Conservation (phyloP, 1,284 basidiomycete genomes). For the Tetrapyrgos nigripes region DNA sequence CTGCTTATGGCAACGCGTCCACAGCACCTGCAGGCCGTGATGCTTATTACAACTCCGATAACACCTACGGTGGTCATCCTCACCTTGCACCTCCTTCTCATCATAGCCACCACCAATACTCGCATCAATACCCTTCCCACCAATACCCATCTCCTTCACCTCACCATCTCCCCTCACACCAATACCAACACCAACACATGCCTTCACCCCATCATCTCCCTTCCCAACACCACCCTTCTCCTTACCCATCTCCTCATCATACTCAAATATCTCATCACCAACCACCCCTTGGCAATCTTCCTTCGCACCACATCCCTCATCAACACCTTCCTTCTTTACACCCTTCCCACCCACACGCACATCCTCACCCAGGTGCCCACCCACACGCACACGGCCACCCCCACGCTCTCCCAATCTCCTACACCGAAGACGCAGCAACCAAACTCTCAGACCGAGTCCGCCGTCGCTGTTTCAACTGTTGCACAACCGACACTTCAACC, state of each 20-base stretch:
- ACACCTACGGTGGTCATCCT: slow-evolving; percentile 9
- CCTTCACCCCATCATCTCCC: too few relatives aligned
- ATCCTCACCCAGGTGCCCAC: slow-evolving; percentile 1
- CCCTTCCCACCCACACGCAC: not conserved
- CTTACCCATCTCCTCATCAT: not conserved
- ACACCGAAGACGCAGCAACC: slow-evolving; percentile 66
- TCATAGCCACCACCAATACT: slow-evolving; percentile 6
- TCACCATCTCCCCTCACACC: not conserved
- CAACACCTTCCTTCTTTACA: slow-evolving; percentile 1
- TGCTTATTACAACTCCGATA: slow-evolving; percentile 1
- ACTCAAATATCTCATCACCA: not conserved
- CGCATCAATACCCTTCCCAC: slow-evolving; percentile 9
- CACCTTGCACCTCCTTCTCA: slow-evolving; percentile 6
- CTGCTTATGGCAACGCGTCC: too few relatives aligned
- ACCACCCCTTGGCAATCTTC: not conserved
- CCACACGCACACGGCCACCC: not conserved
- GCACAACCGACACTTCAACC: slow-evolving; percentile 77
- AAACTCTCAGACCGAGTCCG: slow-evolving; percentile 66
- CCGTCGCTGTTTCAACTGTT: slow-evolving; percentile 65
- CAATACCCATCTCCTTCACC: not conserved
- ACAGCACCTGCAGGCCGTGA: not conserved
- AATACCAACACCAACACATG: too few relatives aligned
- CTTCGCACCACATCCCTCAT: too few relatives aligned
- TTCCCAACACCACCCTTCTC: not conserved
- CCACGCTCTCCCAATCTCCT: slow-evolving; percentile 33